Evolutionary conservation across 768 basidiomycete species (phyloP), one percentile per base, ranked within the genome.

Genomic region (Termitomyces sp.): DNA sequence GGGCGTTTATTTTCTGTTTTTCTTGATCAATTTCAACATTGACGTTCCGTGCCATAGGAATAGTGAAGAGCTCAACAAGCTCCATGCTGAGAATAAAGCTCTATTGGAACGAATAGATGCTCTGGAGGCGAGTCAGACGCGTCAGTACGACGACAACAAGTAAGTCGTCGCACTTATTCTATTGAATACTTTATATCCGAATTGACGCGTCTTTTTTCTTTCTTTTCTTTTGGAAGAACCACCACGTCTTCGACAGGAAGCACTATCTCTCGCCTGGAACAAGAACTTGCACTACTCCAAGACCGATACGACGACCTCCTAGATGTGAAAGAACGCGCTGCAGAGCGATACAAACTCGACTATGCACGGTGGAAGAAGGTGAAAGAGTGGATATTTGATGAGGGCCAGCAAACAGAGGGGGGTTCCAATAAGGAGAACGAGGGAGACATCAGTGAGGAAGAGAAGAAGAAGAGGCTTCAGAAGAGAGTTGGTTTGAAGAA

Each of bases 321-420:
- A 5, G 69, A 71, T 39, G 70, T 73, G 28, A 77, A 78, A 53
- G 72, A 76, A 50, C 74, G 78, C 1, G 77, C 77, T 12, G 74
- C 74, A 11, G 71, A 67, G 21, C 76, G 75, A 19, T 82, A 82
- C 66, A 75, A 78, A 57, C 56, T 59, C 19, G 80, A 87, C 64
- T 83, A 77, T 67, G 76, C 76, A 65, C 79, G 74, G 56, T 86
- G 82, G 81, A 68, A 68, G 42, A 63, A 62, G 16, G 73, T 80
- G 61, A 76, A 76, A 50, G 59, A 66, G 28, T 82, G 76, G 77
- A 60, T 80, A 5, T 72, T 72, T 46, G 63, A 59, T 32, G 70
- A 78, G 39, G 62, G 72, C 14, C 66, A 64, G 17, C 57, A 66
- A n/a, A 66, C 70, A 34, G 63, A 63, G 3, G 63, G 28, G 10